Evolutionary conservation across 2,329 filamentous ascomycete species (phyloP).

Genomic region (Cadophora sp.): DNA sequence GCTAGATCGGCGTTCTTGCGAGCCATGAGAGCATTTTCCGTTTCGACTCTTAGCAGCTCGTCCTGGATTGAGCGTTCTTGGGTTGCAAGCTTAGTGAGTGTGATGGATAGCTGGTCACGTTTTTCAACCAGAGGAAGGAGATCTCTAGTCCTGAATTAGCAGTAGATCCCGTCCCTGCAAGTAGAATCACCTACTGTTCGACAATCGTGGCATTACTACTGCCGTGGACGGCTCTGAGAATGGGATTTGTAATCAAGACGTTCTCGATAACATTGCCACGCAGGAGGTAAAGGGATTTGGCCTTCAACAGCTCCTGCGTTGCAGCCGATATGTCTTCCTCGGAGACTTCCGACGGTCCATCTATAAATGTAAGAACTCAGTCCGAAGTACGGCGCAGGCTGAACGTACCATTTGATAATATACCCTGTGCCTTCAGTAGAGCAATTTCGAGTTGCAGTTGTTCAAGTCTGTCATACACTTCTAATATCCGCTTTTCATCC

Average conservation of each 20-base stretch:
- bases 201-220: constrained; percentile 67
- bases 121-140: constrained; percentile 70
- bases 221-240: constrained; percentile 78
- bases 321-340: constrained; percentile 61
- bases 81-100: constrained; percentile 64
- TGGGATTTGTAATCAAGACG: constrained; percentile 75
- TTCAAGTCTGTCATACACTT: constrained; percentile 74
- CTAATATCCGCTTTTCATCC: constrained; percentile 69
- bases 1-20: constrained; percentile 69
- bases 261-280: constrained; percentile 72
- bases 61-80: constrained; percentile 57
- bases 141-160: constrained; percentile 29
- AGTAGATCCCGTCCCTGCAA: constrained; percentile 7
- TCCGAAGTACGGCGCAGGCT: not conserved
- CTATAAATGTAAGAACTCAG: constrained; percentile 32
- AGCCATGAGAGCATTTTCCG: constrained; percentile 61
- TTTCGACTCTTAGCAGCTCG: constrained; percentile 62
- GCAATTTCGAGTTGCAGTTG: constrained; percentile 76
- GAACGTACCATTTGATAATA: constrained; percentile 38
- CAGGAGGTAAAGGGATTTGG: constrained; percentile 72
- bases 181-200: constrained; percentile 63
- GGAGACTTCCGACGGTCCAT: constrained; percentile 46
- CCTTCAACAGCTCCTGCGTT: constrained; percentile 69
- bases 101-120: constrained; percentile 71
- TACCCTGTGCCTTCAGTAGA: constrained; percentile 58